phyloP scores from a whole-genome alignment of 75 land plant species.

The Cunninghamia lanceolata region DNA sequence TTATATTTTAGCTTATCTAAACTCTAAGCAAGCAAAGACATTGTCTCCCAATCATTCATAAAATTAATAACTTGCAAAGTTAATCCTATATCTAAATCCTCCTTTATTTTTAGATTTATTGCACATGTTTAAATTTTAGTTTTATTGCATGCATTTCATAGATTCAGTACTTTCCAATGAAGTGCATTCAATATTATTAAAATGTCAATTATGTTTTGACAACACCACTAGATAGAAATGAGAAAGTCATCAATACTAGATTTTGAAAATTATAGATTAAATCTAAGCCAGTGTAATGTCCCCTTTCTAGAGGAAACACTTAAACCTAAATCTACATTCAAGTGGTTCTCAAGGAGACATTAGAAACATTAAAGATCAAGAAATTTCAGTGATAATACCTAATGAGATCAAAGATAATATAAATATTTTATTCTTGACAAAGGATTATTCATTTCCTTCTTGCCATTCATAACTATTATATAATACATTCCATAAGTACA shows the following conservation, averaged over 20 bases:
- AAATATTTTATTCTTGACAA: too few species aligned
- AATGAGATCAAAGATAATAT: too few species aligned
- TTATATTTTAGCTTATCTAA: neutral
- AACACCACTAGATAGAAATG: neutral
- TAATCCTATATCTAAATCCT: neutral
- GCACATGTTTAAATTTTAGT: neutral
- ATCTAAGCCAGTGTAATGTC: too few species aligned
- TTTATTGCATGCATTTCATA: neutral
- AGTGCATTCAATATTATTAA: neutral
- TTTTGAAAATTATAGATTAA: neutral
- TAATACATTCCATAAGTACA: too few species aligned
- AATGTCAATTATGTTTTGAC: neutral
- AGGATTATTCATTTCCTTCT: too few species aligned
- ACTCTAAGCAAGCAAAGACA: neutral
- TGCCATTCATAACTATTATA: too few species aligned
- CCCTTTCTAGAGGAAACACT: too few species aligned
- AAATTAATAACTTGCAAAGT: neutral
- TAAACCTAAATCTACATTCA: too few species aligned
- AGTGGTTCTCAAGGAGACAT: too few species aligned
- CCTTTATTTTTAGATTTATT: neutral
- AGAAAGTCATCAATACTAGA: neutral
- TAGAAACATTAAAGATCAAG: too few species aligned
- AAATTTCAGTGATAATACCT: too few species aligned
- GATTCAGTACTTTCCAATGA: neutral
- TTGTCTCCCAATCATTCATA: neutral